Percentiles rank a stretch among this genome's conserved stretches.
Evolutionary conservation across 140 eudicot species (phyloP).

Genomic region (Stevia rebaudiana): DNA sequence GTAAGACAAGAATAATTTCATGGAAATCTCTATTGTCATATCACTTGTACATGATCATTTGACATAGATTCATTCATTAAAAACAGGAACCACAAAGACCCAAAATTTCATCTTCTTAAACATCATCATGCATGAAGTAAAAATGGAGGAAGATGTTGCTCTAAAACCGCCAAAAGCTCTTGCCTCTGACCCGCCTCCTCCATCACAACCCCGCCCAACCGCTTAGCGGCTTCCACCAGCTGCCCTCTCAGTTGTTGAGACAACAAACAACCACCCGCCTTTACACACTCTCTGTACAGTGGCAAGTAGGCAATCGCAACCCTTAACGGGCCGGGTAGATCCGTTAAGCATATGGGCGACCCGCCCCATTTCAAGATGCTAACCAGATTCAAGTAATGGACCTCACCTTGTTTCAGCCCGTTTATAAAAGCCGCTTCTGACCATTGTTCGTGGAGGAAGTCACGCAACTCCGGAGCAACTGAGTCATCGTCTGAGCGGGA

Average conservation of each 20-base stretch:
- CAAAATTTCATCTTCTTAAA: constrained; percentile 30
- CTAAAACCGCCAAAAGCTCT: constrained; percentile 75
- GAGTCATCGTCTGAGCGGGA: constrained; percentile 74
- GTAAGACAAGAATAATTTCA: constrained; percentile 15
- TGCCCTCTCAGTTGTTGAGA: constrained; percentile 76
- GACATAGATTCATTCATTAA: constrained; percentile 30
- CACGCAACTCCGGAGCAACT: constrained; percentile 70
- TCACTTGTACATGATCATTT: constrained; percentile 43
- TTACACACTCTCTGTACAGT: constrained; percentile 78
- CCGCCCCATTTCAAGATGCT: constrained; percentile 61
- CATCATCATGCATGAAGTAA: constrained; percentile 40
- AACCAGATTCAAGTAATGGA: constrained; percentile 53
- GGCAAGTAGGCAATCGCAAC: constrained; percentile 92
- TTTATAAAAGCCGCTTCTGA: constrained; percentile 66
- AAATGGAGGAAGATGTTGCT: constrained; percentile 85
- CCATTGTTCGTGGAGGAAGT: constrained; percentile 74
- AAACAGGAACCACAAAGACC: constrained; percentile 34
- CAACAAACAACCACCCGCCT: constrained; percentile 79
- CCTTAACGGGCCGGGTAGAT: constrained; percentile 75
- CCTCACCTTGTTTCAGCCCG: constrained; percentile 58
- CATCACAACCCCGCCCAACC: constrained; percentile 52
- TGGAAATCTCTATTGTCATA: constrained; percentile 30
- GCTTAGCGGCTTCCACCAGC: constrained; percentile 75
- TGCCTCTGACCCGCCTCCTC: constrained; percentile 58
- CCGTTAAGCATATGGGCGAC: constrained; percentile 57